Evolutionary conservation across 2,329 filamentous ascomycete species (phyloP).

Genomic region (Calonectria hongkongensis): DNA sequence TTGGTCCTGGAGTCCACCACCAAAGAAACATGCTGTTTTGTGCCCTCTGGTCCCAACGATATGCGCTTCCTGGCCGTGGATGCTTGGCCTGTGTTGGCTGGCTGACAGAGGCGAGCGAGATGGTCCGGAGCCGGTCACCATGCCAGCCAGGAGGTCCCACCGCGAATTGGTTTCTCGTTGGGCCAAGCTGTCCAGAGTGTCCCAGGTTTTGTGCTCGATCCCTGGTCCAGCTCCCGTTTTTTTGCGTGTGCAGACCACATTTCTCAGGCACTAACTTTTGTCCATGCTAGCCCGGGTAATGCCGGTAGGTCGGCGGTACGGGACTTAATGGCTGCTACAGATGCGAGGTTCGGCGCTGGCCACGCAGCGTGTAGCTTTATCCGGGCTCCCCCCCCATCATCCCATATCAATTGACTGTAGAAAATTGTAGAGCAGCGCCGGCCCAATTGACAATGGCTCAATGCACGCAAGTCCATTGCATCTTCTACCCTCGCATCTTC

Average conservation of each 20-base stretch:
- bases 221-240: conserved; percentile 35
- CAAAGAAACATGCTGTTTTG: not conserved
- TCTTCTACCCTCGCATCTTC: conserved; percentile 7
- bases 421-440: not conserved
- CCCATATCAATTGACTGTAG: conserved; percentile 46
- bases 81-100: not conserved
- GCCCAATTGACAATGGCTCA: conserved; percentile 35
- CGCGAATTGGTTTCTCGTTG: conserved; percentile 44
- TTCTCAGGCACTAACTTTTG: conserved; percentile 52
- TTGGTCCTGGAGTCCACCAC: not conserved
- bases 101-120: conserved; percentile 6
- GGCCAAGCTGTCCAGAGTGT: conserved; percentile 43
- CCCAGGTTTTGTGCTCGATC: conserved; percentile 26
- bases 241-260: conserved; percentile 41
- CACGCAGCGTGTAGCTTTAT: conserved; percentile 31
- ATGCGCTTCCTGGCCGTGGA: not conserved
- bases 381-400: conserved; percentile 32
- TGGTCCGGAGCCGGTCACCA: conserved; percentile 48
- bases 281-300: conserved; percentile 53
- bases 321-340: conserved; percentile 47
- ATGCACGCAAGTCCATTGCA: not conserved
- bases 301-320: conserved; percentile 56
- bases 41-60: conserved; percentile 2
- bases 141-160: conserved; percentile 47
- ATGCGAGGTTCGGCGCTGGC: conserved; percentile 48